phyloP scores from a whole-genome alignment of 805 yeast genomes.

The Barnettozyma wickerhamii region DNA sequence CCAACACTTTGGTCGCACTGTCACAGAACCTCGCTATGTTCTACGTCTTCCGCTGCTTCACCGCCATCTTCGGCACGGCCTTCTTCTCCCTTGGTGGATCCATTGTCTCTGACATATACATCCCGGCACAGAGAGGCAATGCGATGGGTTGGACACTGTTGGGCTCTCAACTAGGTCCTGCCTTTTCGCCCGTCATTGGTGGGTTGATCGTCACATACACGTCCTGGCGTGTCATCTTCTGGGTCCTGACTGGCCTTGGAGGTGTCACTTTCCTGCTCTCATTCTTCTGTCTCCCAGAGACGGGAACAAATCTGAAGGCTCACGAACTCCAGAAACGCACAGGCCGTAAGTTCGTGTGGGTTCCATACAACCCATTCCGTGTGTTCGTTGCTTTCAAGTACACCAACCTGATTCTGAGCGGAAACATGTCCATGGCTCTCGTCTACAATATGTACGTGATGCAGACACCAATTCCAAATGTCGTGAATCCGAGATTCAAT shows the following conservation, averaged over 20 bases:
- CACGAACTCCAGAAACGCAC: not conserved
- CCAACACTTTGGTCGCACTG: no score
- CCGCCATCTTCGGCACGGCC: no score
- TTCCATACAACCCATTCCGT: slow-evolving; percentile 39
- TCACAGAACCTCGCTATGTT: no score
- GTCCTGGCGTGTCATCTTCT: not conserved
- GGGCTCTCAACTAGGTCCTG: slow-evolving; percentile 53
- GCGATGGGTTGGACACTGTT: slow-evolving; percentile 45
- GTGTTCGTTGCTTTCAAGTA: slow-evolving; percentile 38
- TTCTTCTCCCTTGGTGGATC: not conserved
- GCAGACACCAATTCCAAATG: slow-evolving; percentile 50
- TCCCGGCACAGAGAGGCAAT: slow-evolving; percentile 46
- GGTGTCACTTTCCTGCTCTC: not conserved
- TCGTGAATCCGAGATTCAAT: slow-evolving; percentile 50
- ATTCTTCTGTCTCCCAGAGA: not conserved
- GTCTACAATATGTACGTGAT: slow-evolving; percentile 46
- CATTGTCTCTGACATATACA: slow-evolving; percentile 46
- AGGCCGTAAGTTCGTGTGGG: not conserved
- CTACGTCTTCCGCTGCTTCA: no score
- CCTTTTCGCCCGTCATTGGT: slow-evolving; percentile 49
- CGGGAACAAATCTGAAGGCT: not conserved
- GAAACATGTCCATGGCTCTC: slow-evolving; percentile 31
- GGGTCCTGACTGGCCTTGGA: not conserved
- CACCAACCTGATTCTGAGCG: slow-evolving; percentile 29
- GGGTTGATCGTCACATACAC: slow-evolving; percentile 48